Conservation (phyloP, 306 rosid genomes). For the Vicia villosa region DNA sequence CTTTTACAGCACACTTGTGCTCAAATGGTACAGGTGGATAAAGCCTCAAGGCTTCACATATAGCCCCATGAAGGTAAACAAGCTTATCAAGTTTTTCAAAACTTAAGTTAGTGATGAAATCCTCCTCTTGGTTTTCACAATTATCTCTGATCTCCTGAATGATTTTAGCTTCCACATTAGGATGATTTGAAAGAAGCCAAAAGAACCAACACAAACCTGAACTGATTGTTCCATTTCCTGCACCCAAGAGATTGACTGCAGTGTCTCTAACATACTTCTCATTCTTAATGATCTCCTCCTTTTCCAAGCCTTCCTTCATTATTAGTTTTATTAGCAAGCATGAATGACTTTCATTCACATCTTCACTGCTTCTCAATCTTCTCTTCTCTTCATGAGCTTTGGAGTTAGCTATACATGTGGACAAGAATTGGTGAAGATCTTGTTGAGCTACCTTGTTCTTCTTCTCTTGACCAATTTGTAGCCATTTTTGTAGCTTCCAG, state of each 20-base stretch:
- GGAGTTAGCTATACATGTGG: not conserved
- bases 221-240: not conserved
- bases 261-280: not conserved
- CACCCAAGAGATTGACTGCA: not conserved
- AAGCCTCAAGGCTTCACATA: not conserved
- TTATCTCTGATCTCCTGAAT: not conserved
- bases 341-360: not conserved
- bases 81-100: not conserved
- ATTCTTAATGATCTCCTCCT: not conserved
- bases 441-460: not conserved
- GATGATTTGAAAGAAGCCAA: not conserved
- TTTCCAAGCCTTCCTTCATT: not conserved
- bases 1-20: not conserved
- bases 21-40: not conserved
- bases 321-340: not conserved
- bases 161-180: not conserved
- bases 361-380: too few relatives aligned
- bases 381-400: too few relatives aligned
- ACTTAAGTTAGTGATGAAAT: not conserved
- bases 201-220: not conserved
- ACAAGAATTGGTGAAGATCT: not conserved
- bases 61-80: not conserved
- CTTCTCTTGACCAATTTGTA: not conserved
- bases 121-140: not conserved
- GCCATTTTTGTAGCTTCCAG: conserved; percentile 1